Base-by-base conservation (phyloP, 2,329 filamentous ascomycete species). In the Harringtonia lauricola region DNA sequence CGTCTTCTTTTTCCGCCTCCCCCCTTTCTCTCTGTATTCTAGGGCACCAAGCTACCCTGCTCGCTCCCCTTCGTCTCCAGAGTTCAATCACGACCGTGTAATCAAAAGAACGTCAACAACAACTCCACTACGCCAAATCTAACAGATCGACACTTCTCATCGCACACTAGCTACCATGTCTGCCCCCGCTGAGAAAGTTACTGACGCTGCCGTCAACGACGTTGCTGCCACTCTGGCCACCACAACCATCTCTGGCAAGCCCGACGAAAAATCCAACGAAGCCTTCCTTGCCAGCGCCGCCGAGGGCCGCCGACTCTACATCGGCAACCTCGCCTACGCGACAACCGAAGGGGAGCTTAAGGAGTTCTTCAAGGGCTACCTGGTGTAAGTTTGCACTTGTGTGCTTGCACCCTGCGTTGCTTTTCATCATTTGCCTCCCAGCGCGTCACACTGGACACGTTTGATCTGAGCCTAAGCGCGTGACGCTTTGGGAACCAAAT, bases 261-360 rank as follows among this genome's bases (percentile, higher is more conserved):
- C 62, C 54, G 66, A 67, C 61, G 70, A 73, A 54, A 70, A 72
- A 59, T 77, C 84, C 70, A 83, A 86, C 64, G 88, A 95, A 68
- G 88, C 89, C 67, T 88, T 92, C 64, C 83, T 92, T 67, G 87
- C 88, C 71, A 95, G 88, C 74, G 92, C 92, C 68, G 89, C 90
- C 70, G 92, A 98, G 78, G 90, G 92, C 68, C 87, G 92, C 76
- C 87, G 92, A 74, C 84, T 98, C 62, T 98, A 98, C 76, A 96
- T 98, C 76, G 92, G 92, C 77, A 98, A 98, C 79, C 86, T 98
- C 81, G 92, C 92, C 63, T 98, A 98, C 70, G 89, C 90, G 83
- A 96, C 92, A 82, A 95, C 88, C 68, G 92, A 96, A 86, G 92
- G 86, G 83, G 88, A 95, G 83, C 87, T 98, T 79, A 95, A 94